Conservation (phyloP, 1,284 basidiomycete genomes). For the Ganoderma lucidum region DNA sequence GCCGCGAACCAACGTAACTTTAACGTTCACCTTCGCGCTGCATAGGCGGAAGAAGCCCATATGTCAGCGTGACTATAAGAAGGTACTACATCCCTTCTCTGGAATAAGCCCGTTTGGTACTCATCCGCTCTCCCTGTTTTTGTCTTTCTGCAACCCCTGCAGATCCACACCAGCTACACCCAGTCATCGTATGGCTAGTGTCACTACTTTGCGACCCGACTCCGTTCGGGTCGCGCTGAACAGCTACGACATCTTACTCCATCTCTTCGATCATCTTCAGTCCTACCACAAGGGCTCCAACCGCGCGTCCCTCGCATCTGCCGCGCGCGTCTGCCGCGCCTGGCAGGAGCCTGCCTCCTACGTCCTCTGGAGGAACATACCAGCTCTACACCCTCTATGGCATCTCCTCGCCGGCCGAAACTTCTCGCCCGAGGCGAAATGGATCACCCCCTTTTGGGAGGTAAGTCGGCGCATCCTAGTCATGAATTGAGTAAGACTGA, state of each 20-base stretch:
- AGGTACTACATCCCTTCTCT: background rate
- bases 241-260: slow-evolving; percentile 23
- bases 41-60: background rate
- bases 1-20: background rate
- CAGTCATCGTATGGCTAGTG: background rate
- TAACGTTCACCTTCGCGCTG: background rate
- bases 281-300: background rate
- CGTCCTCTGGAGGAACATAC: slow-evolving; percentile 24
- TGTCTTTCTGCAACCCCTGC: background rate
- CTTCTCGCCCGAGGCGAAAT: slow-evolving; percentile 22
- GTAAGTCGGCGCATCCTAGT: background rate
- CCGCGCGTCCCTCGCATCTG: slow-evolving; percentile 18
- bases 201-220: background rate
- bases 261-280: slow-evolving; percentile 21
- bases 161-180: background rate
- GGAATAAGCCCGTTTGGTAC: background rate
- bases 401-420: slow-evolving; percentile 20
- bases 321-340: slow-evolving; percentile 23
- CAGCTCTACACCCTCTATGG: slow-evolving; percentile 27
- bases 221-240: background rate
- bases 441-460: slow-evolving; percentile 26
- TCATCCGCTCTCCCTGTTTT: background rate
- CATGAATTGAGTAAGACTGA: too few relatives aligned
- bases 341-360: slow-evolving; percentile 27
- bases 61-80: background rate